Evolutionary conservation across 2,329 filamentous ascomycete species (phyloP).

Genomic region (Plenodomus biglobosus): DNA sequence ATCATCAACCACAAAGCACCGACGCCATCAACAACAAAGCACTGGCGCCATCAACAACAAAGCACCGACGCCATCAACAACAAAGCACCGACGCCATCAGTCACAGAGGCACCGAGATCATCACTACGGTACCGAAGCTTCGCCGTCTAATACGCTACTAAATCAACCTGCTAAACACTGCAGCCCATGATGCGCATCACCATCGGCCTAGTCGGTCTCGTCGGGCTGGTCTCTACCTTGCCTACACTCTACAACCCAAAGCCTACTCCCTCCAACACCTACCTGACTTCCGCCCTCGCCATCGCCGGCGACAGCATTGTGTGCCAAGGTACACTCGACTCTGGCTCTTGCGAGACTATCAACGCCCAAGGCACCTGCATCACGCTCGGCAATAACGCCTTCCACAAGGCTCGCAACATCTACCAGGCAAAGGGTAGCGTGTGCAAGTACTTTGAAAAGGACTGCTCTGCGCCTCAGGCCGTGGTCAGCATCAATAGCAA

Average conservation of each 20-base stretch:
- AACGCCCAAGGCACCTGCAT: conserved; percentile 1
- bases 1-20: background rate
- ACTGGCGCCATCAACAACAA: too few species aligned
- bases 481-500: background rate
- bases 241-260: background rate
- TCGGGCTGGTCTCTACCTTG: conserved; percentile 1
- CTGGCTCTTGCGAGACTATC: background rate
- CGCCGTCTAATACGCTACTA: background rate
- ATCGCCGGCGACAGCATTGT: background rate
- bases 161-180: background rate
- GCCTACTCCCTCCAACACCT: background rate
- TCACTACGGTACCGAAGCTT: background rate
- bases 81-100: background rate
- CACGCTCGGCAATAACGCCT: background rate
- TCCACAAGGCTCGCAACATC: conserved; percentile 1
- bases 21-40: background rate
- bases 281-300: background rate
- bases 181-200: background rate
- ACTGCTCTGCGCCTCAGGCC: background rate
- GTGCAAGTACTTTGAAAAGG: conserved; percentile 6
- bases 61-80: background rate
- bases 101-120: background rate
- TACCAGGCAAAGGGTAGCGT: conserved; percentile 3
- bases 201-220: conserved; percentile 3
- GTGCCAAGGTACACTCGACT: background rate